A percentile compares a stretch with the other conserved stretches of the same genome.
Evolutionary conservation across 2,329 filamentous ascomycete genomes (phyloP).

Genomic region (Ramularia endophylla): DNA sequence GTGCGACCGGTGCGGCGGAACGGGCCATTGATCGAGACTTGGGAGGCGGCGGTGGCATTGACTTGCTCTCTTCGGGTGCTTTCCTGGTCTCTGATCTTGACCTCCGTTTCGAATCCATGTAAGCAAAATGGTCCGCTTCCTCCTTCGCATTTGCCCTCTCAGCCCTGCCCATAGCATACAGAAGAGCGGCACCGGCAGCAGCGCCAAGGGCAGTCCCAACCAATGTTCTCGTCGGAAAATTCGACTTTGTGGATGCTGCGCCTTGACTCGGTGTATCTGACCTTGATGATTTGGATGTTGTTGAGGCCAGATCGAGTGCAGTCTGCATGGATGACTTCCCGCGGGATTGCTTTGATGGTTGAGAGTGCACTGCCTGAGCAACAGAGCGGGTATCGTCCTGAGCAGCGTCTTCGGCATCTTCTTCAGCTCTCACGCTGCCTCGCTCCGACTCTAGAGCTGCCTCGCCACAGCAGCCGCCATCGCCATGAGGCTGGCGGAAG

Average conservation of each 20-base stretch:
- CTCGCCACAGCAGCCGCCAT: constrained; percentile 34
- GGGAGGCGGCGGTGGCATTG: constrained; percentile 9
- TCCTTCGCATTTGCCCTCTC: constrained; percentile 46
- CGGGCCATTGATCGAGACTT: not conserved
- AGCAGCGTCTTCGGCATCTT: constrained; percentile 28
- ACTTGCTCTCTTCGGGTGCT: constrained; percentile 9
- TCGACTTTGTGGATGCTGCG: constrained; percentile 13
- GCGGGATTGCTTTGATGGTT: constrained; percentile 16
- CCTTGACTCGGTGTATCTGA: constrained; percentile 16
- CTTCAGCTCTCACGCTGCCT: constrained; percentile 8
- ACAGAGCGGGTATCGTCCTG: constrained; percentile 22
- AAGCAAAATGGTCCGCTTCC: constrained; percentile 31
- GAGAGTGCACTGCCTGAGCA: constrained; percentile 9
- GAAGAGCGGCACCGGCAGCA: constrained; percentile 68
- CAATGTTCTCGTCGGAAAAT: constrained; percentile 22
- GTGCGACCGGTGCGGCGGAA: not conserved
- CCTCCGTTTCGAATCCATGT: constrained; percentile 14
- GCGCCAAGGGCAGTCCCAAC: constrained; percentile 73
- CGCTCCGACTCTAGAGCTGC: constrained; percentile 32
- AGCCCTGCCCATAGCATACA: constrained; percentile 65
- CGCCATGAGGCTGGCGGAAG: constrained; percentile 40
- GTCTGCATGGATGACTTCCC: constrained; percentile 22
- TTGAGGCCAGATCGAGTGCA: constrained; percentile 21
- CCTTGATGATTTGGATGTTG: constrained; percentile 17
- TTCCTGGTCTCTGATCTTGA: constrained; percentile 12